Conservation (phyloP, 495 filamentous ascomycete genomes). For the Xylaria grammica region DNA sequence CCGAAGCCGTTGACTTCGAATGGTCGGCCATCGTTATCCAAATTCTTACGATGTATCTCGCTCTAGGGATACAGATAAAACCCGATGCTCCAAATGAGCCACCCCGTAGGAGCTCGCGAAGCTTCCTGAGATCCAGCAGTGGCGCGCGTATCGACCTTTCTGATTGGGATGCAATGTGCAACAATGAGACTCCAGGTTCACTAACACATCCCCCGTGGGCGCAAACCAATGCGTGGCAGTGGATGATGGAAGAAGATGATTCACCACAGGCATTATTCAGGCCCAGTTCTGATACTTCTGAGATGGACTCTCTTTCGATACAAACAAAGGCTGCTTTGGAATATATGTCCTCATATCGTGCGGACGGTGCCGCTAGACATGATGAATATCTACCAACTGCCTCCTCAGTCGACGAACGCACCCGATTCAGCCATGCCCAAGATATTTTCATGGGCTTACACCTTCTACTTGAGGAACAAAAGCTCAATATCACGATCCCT, state of each 20-base stretch:
- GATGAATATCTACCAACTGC: slow-evolving; percentile 69
- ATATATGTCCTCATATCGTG: slow-evolving; percentile 63
- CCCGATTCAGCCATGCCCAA: slow-evolving; percentile 64
- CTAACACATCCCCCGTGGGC: slow-evolving; percentile 69
- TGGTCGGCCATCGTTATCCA: slow-evolving; percentile 80
- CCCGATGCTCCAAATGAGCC: slow-evolving; percentile 23
- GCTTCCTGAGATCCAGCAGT: slow-evolving; percentile 37
- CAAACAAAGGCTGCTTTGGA: slow-evolving; percentile 37
- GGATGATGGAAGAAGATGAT: slow-evolving; percentile 66
- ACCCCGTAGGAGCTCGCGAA: slow-evolving; percentile 32
- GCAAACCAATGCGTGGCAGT: slow-evolving; percentile 70
- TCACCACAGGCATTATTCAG: slow-evolving; percentile 31
- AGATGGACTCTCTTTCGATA: slow-evolving; percentile 48
- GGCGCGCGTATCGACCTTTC: slow-evolving; percentile 37
- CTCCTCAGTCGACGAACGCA: slow-evolving; percentile 53
- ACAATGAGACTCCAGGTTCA: slow-evolving; percentile 48
- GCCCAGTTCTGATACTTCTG: slow-evolving; percentile 26
- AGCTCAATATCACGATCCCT: slow-evolving; percentile 70
- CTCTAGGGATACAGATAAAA: slow-evolving; percentile 35
- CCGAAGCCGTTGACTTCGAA: slow-evolving; percentile 63
- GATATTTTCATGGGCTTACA: slow-evolving; percentile 80
- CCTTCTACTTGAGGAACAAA: slow-evolving; percentile 84
- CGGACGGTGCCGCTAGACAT: slow-evolving; percentile 54
- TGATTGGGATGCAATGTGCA: slow-evolving; percentile 47
- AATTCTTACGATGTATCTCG: slow-evolving; percentile 62